These are phyloP conservation scores for Laburnicola sp. DNA, from an alignment of 2,329 filamentous ascomycete genomes.

Conservation along the genomic window DNA sequence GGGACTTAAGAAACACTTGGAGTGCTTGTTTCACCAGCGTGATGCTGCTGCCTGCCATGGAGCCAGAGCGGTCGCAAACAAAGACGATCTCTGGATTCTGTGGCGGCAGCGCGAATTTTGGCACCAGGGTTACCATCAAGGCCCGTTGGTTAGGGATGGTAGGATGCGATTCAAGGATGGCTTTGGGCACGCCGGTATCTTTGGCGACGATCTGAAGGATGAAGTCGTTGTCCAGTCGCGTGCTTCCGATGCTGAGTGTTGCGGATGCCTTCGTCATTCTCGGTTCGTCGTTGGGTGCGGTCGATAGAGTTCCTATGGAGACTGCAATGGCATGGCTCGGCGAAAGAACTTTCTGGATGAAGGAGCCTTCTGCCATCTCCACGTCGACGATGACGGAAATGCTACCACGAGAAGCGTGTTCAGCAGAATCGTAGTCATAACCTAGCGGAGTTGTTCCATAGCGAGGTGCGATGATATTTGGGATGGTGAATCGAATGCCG, in stretches of 20 bases:
- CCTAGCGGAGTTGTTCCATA: conserved; percentile 59
- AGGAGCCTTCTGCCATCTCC: conserved; percentile 59
- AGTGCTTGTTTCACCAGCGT: conserved; percentile 59
- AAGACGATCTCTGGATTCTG: conserved; percentile 68
- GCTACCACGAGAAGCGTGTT: conserved; percentile 32
- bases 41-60: conserved; percentile 60
- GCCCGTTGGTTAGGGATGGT: conserved; percentile 64
- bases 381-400: conserved; percentile 63
- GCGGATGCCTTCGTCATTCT: conserved; percentile 64
- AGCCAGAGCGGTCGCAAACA: conserved; percentile 71
- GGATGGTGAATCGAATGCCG: conserved; percentile 69
- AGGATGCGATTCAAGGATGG: conserved; percentile 68
- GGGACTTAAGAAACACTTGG: conserved; percentile 66
- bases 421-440: conserved; percentile 21
- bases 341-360: conserved; percentile 65
- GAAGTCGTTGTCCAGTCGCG: conserved; percentile 66
- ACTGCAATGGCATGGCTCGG: conserved; percentile 70
- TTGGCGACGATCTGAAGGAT: conserved; percentile 66
- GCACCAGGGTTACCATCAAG: conserved; percentile 71
- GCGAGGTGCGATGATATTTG: conserved; percentile 66
- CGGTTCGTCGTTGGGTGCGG: conserved; percentile 51
- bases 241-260: conserved; percentile 57
- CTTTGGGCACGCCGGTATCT: conserved; percentile 62
- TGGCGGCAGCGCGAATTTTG: conserved; percentile 65
- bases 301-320: conserved; percentile 62